phyloP scores from a whole-genome alignment of 345 rosid genomes.

The Pelargonium nanum region DNA sequence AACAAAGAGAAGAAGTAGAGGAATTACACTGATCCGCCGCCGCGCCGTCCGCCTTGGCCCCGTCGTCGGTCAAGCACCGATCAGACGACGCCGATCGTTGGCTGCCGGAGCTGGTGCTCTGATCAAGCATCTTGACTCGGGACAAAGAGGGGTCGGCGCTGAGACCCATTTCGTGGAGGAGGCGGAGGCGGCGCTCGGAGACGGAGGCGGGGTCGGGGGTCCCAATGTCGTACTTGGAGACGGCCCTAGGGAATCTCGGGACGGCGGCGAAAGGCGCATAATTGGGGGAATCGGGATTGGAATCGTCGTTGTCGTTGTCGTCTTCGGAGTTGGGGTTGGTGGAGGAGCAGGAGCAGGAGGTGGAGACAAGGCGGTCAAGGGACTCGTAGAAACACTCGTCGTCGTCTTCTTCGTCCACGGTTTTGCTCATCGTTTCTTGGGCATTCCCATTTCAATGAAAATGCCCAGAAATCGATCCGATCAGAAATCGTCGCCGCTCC shows the following conservation, averaged over 20 bases:
- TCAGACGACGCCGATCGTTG: constrained; percentile 10
- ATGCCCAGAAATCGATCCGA: constrained; percentile 4
- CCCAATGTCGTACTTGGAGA: constrained; percentile 34
- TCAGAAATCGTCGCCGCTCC: neutral
- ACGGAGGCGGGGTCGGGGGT: constrained; percentile 36
- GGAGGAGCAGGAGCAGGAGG: constrained; percentile 16
- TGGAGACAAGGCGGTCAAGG: constrained; percentile 23
- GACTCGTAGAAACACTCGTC: constrained; percentile 38
- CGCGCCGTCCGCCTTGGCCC: no score
- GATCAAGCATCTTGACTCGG: constrained; percentile 8
- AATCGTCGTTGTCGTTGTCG: constrained; percentile 14
- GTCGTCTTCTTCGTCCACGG: constrained; percentile 25
- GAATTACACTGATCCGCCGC: neutral
- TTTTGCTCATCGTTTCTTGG: constrained; percentile 10
- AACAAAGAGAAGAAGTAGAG: constrained; percentile 8
- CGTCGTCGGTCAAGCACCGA: neutral
- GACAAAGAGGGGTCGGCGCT: constrained; percentile 3
- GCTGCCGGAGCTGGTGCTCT: constrained; percentile 9
- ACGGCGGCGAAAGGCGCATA: constrained; percentile 6
- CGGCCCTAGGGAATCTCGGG: constrained; percentile 12
- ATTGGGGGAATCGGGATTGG: constrained; percentile 17
- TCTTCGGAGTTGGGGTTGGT: constrained; percentile 29
- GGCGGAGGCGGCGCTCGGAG: constrained; percentile 31
- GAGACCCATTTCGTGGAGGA: constrained; percentile 33
- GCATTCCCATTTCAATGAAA: constrained; percentile 17